Evolutionary conservation across 139 green algal genomes (phyloP).

Genomic region (Coelastrella sp.): DNA sequence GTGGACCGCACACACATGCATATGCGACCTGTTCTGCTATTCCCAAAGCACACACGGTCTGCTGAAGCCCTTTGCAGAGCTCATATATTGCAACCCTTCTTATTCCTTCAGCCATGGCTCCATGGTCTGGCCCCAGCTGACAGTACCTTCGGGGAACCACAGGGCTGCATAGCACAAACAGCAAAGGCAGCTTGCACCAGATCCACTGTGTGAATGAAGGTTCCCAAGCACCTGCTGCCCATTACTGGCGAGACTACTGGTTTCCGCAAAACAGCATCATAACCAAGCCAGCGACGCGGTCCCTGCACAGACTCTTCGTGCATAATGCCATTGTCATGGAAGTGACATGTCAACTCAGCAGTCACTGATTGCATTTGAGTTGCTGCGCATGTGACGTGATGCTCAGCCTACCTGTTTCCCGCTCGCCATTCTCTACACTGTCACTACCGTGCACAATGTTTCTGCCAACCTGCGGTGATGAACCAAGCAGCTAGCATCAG

Average conservation of each 20-base stretch:
- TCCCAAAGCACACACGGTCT: neutral
- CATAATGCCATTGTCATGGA: neutral
- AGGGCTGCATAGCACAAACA: conserved; percentile 66
- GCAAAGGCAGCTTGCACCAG: neutral
- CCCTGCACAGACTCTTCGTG: neutral
- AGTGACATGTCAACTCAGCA: neutral
- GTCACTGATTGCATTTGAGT: neutral
- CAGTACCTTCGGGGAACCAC: conserved; percentile 85
- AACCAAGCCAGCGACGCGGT: neutral
- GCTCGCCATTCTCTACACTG: conserved; percentile 91
- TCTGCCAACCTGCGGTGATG: conserved; percentile 81
- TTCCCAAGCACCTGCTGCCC: too few relatives aligned
- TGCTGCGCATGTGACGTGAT: neutral
- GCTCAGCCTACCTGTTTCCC: conserved; percentile 82
- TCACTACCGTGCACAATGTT: conserved; percentile 98
- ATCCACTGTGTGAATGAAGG: too few relatives aligned
- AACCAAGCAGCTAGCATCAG: too few relatives aligned
- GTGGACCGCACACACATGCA: neutral
- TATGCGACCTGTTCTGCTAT: neutral
- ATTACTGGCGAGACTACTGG: too few relatives aligned
- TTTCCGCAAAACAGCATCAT: neutral
- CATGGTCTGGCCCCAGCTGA: conserved; percentile 75
- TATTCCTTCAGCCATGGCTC: conserved; percentile 83
- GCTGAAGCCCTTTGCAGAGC: too few relatives aligned
- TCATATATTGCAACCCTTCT: neutral